phyloP scores from a whole-genome alignment of 2,329 filamentous ascomycete species.

The Talaromyces islandicus region DNA sequence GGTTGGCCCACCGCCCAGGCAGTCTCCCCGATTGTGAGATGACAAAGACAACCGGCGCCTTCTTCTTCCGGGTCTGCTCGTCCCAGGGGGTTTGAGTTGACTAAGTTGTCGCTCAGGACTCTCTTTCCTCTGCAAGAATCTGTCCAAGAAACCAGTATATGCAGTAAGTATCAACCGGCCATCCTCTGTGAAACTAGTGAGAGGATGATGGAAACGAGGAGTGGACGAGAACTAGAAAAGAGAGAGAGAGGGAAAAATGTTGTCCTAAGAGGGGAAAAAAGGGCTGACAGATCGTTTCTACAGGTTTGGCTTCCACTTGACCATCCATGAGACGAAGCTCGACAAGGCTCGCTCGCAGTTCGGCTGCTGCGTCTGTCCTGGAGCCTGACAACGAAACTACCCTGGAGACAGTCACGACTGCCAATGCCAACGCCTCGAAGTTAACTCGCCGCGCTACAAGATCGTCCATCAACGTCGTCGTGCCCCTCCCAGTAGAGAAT shows the following conservation, averaged over 20 bases:
- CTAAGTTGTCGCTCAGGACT: neutral
- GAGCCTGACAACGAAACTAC: conserved; percentile 11
- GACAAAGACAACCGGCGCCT: neutral
- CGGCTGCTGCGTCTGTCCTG: conserved; percentile 12
- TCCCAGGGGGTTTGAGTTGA: neutral
- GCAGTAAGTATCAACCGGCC: neutral
- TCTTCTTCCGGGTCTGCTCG: neutral
- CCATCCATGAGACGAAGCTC: conserved; percentile 18
- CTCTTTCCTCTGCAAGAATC: neutral
- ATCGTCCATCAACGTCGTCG: conserved; percentile 23
- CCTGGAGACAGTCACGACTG: neutral
- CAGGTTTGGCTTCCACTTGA: neutral
- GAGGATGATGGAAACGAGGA: neutral
- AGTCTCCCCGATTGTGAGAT: neutral
- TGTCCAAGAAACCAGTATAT: neutral
- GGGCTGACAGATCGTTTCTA: neutral
- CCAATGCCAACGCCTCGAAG: neutral
- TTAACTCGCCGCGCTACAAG: conserved; percentile 1
- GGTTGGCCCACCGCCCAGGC: neutral
- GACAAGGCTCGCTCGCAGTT: conserved; percentile 16
- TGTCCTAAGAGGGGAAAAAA: neutral
- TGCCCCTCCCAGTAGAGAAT: conserved; percentile 21
- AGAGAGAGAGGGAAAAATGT: neutral
- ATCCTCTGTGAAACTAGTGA: neutral
- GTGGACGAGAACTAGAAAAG: neutral